Evolutionary conservation across 345 rosid genomes (phyloP), one percentile per base, ranked within the genome.

Genomic region (Passiflora organensis): DNA sequence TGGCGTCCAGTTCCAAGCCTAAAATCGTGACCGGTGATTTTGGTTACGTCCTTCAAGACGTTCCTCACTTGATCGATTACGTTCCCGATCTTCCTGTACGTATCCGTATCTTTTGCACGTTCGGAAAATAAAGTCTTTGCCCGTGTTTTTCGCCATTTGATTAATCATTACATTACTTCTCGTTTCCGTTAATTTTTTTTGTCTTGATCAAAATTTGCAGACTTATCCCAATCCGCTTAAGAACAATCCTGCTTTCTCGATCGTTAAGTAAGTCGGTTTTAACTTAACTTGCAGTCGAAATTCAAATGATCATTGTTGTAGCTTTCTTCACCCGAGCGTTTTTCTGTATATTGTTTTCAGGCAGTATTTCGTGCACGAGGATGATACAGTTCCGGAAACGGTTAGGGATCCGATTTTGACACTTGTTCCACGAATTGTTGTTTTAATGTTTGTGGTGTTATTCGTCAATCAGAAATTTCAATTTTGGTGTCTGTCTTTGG

Each of bases 1-100:
- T 45, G n/a, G n/a, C n/a, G n/a, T n/a, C n/a, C n/a, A n/a, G 67
- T 43, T 15, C 41, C 39, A 49, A 58, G 44, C 75, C 71, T 13
- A 89, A 89, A 78, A 66, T 80, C 65, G 65, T 82, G 11, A 68
- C 56, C 52, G 96, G 96, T 41, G 65, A 82, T 48, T 74, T 56
- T 41, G 96, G 95, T 64, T 93, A 89, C 56, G 59, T 93, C 56
- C 86, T 93, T 13, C 77, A 93, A 60, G 99, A 93, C 58, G 96
- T 93, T 70, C 99, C 99, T 55, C 99, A 89, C 60, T 79, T 93
- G 45, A 32, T 70, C 25, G 96, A 93, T 72, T 89, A 86, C 68
- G 66, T 93, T 34, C 72, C 84, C 11, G 65, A 80, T 69, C 94
- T 84, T 72, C 81, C 95, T 15, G 96, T 93, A 80, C 38, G 76